These are phyloP conservation scores for Coemansia sp. DNA, from an alignment of 192 early-diverging fungal genomes.

Conservation along the genomic window DNA sequence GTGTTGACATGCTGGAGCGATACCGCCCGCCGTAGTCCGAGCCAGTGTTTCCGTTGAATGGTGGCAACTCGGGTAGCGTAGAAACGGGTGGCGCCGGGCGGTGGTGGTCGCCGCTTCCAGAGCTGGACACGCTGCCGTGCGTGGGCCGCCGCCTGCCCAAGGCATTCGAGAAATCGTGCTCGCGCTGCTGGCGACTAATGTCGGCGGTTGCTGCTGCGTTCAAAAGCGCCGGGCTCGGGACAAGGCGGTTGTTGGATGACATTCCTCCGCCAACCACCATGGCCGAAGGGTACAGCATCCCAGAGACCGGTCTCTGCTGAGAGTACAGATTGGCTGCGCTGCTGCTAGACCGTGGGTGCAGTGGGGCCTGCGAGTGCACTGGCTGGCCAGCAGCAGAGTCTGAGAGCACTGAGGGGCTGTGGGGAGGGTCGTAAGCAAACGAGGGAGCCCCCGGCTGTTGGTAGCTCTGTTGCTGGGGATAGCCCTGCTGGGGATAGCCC, in stretches of 20 bases:
- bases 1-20: neutral
- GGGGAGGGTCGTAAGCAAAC: constrained; percentile 8
- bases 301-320: constrained; percentile 11
- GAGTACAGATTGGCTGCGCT: neutral
- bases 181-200: constrained; percentile 39
- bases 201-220: constrained; percentile 34
- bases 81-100: neutral
- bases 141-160: constrained; percentile 41
- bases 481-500: neutral
- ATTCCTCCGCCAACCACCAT: constrained; percentile 52
- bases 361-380: constrained; percentile 4
- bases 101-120: constrained; percentile 12
- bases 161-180: constrained; percentile 40
- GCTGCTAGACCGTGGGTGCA: constrained; percentile 25
- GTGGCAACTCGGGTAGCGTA: constrained; percentile 13
- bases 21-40: neutral
- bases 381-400: constrained; percentile 13
- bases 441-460: constrained; percentile 6
- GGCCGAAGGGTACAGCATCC: constrained; percentile 33
- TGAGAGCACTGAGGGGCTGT: constrained; percentile 27
- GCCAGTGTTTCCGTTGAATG: constrained; percentile 31
- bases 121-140: constrained; percentile 23
- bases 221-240: constrained; percentile 35
- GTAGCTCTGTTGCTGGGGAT: neutral
- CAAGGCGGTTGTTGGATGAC: constrained; percentile 28